These are phyloP conservation scores for Rhodotorula glutinis DNA, from an alignment of 1,284 basidiomycete species.

Conservation along the genomic window DNA sequence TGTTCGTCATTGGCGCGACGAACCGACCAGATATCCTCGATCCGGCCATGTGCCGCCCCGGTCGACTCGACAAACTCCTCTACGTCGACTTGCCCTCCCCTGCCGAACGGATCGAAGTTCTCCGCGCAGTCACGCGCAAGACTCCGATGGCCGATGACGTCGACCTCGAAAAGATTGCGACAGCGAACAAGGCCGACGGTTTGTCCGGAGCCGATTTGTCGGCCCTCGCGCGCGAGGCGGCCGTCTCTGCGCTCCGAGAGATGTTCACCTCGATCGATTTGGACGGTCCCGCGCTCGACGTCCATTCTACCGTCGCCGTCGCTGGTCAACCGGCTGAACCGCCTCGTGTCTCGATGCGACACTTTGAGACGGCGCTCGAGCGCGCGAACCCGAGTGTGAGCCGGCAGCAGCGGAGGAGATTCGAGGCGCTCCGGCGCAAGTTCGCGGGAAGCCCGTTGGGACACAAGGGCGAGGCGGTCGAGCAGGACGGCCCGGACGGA, in stretches of 20 bases:
- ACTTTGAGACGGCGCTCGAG: constrained; percentile 71
- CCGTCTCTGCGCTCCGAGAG: constrained; percentile 73
- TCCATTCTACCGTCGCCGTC: constrained; percentile 26
- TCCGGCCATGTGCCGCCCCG: constrained; percentile 96
- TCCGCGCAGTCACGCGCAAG: constrained; percentile 67
- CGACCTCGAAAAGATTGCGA: constrained; percentile 54
- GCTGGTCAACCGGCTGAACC: background rate
- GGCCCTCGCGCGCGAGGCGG: constrained; percentile 82
- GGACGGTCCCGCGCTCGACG: constrained; percentile 54
- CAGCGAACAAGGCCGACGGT: constrained; percentile 63
- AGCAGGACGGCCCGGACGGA: constrained; percentile 6
- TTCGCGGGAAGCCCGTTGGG: constrained; percentile 63
- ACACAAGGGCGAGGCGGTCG: constrained; percentile 31
- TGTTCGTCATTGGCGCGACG: constrained; percentile 95
- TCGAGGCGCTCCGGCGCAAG: constrained; percentile 71
- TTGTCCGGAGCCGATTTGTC: constrained; percentile 88
- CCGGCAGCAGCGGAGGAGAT: constrained; percentile 71
- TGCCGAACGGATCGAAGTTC: constrained; percentile 78
- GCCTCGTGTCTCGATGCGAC: constrained; percentile 55
- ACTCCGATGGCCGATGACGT: constrained; percentile 62
- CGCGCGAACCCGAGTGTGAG: constrained; percentile 88
- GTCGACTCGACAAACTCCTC: constrained; percentile 89
- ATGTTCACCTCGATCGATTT: constrained; percentile 63
- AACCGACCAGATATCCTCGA: constrained; percentile 99
- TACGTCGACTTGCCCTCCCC: constrained; percentile 87